Percentiles rank a stretch among this genome's conserved stretches.
Conservation (phyloP, 148 eudicot species). For the Mesembryanthemum crystallinum region DNA sequence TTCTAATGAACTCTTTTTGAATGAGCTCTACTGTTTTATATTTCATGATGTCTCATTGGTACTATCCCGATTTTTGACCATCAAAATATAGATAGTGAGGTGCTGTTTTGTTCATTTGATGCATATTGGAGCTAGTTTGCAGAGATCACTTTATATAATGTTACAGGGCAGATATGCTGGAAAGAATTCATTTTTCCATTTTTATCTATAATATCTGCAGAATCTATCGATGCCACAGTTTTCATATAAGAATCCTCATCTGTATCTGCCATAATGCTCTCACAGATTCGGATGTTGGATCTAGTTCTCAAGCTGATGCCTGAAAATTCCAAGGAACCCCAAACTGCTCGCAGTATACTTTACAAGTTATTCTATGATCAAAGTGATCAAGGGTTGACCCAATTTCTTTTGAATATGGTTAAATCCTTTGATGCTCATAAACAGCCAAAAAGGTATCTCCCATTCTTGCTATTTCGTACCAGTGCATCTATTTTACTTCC, state of each 20-base stretch:
- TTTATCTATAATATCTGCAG: neutral
- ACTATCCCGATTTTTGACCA: neutral
- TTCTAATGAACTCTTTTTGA: too few species aligned
- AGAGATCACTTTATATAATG: neutral
- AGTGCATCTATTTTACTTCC: slow-evolving; percentile 4
- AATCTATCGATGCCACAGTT: neutral
- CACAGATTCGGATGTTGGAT: slow-evolving; percentile 92
- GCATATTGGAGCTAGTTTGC: neutral
- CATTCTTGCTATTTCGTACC: neutral
- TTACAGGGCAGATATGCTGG: neutral
- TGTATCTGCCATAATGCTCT: neutral
- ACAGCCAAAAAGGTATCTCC: slow-evolving; percentile 78
- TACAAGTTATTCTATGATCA: slow-evolving; percentile 98
- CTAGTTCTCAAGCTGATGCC: slow-evolving; percentile 81
- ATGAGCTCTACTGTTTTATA: neutral
- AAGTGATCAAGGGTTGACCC: slow-evolving; percentile 97
- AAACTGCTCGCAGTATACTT: slow-evolving; percentile 78
- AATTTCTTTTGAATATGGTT: slow-evolving; percentile 72
- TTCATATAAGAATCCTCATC: neutral
- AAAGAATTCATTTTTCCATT: neutral
- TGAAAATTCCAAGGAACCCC: slow-evolving; percentile 78
- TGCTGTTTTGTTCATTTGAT: neutral
- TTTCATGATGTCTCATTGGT: neutral
- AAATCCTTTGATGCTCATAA: slow-evolving; percentile 83
- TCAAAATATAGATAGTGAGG: slow-evolving; percentile 1